phyloP scores from a whole-genome alignment of 306 rosid species.

The Lathyrus oleraceus region DNA sequence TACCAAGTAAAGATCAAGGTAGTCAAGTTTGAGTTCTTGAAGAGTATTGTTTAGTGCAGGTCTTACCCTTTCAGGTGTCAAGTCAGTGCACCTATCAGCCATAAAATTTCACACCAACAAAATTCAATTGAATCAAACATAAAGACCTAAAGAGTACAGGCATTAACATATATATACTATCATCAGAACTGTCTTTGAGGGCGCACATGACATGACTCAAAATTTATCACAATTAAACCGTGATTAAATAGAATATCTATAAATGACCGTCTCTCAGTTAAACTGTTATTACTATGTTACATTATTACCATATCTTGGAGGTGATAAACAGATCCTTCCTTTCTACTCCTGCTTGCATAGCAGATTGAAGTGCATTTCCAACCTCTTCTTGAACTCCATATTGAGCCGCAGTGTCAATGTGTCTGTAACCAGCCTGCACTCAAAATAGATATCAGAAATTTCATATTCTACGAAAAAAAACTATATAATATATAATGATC shows the following conservation, averaged over 20 bases:
- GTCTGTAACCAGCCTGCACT: constrained; percentile 59
- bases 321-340: constrained; percentile 60
- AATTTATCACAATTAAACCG: no score
- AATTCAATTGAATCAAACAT: constrained; percentile 20
- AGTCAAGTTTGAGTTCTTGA: constrained; percentile 64
- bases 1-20: constrained; percentile 67
- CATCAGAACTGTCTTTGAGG: no score
- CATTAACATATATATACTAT: neutral
- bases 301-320: constrained; percentile 57
- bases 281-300: neutral
- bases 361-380: constrained; percentile 54
- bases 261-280: no score
- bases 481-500: neutral
- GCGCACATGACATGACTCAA: no score
- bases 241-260: no score
- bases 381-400: constrained; percentile 66
- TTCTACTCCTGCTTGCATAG: constrained; percentile 57
- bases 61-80: constrained; percentile 66
- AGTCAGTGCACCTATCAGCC: constrained; percentile 56
- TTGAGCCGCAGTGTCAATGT: constrained; percentile 55
- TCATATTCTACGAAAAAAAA: neutral
- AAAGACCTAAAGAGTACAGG: neutral
- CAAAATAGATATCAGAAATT: neutral
- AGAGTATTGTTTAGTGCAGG: constrained; percentile 55
- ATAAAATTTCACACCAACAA: neutral